Conservation (phyloP, 2,329 filamentous ascomycete species). For the Cladosporium colombiae region DNA sequence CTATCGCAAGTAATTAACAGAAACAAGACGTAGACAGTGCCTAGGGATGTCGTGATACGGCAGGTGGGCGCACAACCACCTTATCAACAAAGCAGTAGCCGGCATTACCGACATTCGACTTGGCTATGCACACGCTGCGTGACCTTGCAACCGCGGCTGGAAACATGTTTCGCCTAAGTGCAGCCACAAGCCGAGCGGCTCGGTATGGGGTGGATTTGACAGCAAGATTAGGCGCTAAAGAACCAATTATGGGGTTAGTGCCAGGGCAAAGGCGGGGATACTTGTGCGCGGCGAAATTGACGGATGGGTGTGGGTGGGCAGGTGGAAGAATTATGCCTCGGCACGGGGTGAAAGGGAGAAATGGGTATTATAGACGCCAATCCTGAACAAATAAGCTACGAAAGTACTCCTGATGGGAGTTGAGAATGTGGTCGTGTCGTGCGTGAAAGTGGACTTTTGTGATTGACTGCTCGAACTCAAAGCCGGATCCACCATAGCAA, state of each 20-base stretch:
- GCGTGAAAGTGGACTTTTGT: conserved; percentile 20
- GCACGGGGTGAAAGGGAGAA: conserved; percentile 8
- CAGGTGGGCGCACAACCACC: not conserved
- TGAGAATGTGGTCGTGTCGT: conserved; percentile 16
- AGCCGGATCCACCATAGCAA: conserved; percentile 20
- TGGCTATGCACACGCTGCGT: conserved; percentile 13
- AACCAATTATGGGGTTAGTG: not conserved
- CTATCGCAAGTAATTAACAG: not conserved
- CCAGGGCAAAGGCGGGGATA: not conserved
- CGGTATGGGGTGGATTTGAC: not conserved
- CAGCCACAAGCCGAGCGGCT: conserved; percentile 3
- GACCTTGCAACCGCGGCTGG: conserved; percentile 17
- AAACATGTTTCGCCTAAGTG: conserved; percentile 10
- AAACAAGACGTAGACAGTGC: not conserved
- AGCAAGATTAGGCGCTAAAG: conserved; percentile 5
- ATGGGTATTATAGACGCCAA: conserved; percentile 17
- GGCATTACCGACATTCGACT: conserved; percentile 17
- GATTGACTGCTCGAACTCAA: conserved; percentile 21
- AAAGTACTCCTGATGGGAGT: conserved; percentile 11
- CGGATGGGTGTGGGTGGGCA: not conserved
- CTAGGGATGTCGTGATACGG: not conserved
- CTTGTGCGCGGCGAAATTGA: conserved; percentile 9
- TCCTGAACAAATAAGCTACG: conserved; percentile 16
- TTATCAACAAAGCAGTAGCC: conserved; percentile 19
- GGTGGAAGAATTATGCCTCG: not conserved